Evolutionary conservation across 306 rosid genomes (phyloP).

Genomic region (Rosa lucieae): DNA sequence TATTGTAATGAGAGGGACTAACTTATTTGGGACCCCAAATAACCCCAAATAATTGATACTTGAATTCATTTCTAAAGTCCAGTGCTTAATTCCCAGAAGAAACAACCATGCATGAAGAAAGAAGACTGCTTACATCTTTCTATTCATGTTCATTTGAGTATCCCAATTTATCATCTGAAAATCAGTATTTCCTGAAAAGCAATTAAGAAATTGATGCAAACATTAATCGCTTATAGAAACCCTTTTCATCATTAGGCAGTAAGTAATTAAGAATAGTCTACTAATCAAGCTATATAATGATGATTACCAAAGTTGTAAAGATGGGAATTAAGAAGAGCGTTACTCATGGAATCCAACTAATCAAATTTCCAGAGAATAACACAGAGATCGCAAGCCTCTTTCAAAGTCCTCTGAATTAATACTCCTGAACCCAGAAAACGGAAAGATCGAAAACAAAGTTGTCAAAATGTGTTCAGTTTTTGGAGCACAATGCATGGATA

Average conservation of each 20-base stretch:
- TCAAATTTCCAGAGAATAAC: not conserved
- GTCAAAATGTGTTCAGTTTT: not conserved
- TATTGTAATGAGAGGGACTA: not conserved
- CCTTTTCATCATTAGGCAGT: not conserved
- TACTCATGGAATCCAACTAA: conserved; percentile 33
- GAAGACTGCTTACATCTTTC: conserved; percentile 36
- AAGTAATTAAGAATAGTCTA: not conserved
- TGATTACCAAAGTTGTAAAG: conserved; percentile 40
- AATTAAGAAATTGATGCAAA: not conserved
- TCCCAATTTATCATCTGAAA: conserved; percentile 32
- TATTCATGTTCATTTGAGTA: conserved; percentile 34
- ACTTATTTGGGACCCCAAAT: not conserved
- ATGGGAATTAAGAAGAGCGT: conserved; percentile 44
- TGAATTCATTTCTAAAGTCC: not conserved
- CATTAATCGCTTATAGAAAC: not conserved
- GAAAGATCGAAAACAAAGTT: not conserved
- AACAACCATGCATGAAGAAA: not conserved
- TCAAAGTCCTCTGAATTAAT: not conserved
- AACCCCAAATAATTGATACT: not conserved
- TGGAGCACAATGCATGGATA: conserved; percentile 11
- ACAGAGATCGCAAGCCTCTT: not conserved
- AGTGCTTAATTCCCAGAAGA: not conserved
- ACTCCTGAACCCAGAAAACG: conserved; percentile 1
- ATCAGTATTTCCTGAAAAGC: conserved; percentile 42
- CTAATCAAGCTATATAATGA: not conserved